These are phyloP conservation scores for Neonectria coccinea DNA, from an alignment of 2,329 filamentous ascomycete genomes.

Conservation along the genomic window DNA sequence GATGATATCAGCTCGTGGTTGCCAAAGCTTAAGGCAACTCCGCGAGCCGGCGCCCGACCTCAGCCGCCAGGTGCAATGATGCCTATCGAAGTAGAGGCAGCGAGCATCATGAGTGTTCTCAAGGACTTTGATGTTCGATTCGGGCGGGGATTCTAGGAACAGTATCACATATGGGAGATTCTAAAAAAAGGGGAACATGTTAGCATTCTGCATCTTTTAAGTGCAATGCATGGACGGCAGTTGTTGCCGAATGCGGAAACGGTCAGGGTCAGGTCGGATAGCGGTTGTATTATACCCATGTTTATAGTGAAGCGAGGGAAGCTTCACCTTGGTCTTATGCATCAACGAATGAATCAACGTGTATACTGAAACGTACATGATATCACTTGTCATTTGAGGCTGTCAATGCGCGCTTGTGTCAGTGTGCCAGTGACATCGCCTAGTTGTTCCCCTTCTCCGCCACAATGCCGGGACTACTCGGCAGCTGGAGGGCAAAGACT, in stretches of 20 bases:
- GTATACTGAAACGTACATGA: slow-evolving; percentile 29
- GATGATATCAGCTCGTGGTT: slow-evolving; percentile 83
- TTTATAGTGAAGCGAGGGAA: slow-evolving; percentile 37
- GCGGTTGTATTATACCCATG: slow-evolving; percentile 49
- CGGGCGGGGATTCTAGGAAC: slow-evolving; percentile 56
- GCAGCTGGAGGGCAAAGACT: slow-evolving; percentile 5
- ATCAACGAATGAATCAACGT: slow-evolving; percentile 46
- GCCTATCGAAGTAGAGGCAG: slow-evolving; percentile 83
- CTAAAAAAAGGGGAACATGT: slow-evolving; percentile 32
- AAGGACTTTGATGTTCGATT: slow-evolving; percentile 85
- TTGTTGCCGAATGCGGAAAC: slow-evolving; percentile 37
- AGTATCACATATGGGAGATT: slow-evolving; percentile 18
- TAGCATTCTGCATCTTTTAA: slow-evolving; percentile 24
- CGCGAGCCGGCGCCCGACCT: slow-evolving; percentile 48
- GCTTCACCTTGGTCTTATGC: slow-evolving; percentile 39
- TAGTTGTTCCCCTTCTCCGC: background rate
- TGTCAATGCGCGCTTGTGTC: slow-evolving; percentile 12
- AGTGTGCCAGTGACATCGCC: slow-evolving; percentile 24
- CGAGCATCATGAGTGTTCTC: slow-evolving; percentile 87
- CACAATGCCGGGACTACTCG: slow-evolving; percentile 15
- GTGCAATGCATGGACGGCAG: slow-evolving; percentile 20
- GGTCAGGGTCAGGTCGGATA: slow-evolving; percentile 41
- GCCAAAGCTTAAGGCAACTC: slow-evolving; percentile 75
- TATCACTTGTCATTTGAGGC: slow-evolving; percentile 17
- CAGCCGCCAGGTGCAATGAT: slow-evolving; percentile 56